Evolutionary conservation across 441 rosid genomes (phyloP).

Genomic region (Erodium moschatum): DNA sequence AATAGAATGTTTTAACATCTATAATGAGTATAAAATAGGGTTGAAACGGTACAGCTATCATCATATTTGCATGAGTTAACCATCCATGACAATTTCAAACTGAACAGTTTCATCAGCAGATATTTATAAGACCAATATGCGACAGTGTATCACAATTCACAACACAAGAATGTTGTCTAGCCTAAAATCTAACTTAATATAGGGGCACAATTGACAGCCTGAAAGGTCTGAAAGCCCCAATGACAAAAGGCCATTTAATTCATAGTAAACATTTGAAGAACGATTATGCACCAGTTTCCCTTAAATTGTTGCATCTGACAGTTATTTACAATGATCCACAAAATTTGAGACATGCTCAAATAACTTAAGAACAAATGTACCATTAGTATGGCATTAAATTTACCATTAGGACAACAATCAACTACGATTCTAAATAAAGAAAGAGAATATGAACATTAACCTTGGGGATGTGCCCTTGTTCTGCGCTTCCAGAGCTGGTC

Average conservation of each 20-base stretch:
- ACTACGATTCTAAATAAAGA: not conserved
- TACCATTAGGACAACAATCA: not conserved
- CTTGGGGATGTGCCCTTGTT: constrained; percentile 42
- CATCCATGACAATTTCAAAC: not conserved
- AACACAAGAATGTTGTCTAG: not conserved
- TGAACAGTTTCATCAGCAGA: not conserved
- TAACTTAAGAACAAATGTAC: not conserved
- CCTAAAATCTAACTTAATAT: not conserved
- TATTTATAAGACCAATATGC: not conserved
- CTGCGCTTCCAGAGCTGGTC: constrained; percentile 31
- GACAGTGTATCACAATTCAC: not conserved
- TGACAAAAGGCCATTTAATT: not conserved
- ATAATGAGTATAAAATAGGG: not conserved
- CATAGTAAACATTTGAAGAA: not conserved
- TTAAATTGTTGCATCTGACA: not conserved
- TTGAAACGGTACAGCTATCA: not conserved
- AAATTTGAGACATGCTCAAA: not conserved
- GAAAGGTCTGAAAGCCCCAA: not conserved
- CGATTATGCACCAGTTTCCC: not conserved
- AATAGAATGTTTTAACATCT: not conserved
- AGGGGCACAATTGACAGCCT: not conserved
- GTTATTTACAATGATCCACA: not conserved
- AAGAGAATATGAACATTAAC: constrained; percentile 25
- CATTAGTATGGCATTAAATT: not conserved
- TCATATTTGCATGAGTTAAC: not conserved